These are phyloP conservation scores for Phytomonas sp. DNA, from an alignment of 208 protist genomes.

Conservation along the genomic window DNA sequence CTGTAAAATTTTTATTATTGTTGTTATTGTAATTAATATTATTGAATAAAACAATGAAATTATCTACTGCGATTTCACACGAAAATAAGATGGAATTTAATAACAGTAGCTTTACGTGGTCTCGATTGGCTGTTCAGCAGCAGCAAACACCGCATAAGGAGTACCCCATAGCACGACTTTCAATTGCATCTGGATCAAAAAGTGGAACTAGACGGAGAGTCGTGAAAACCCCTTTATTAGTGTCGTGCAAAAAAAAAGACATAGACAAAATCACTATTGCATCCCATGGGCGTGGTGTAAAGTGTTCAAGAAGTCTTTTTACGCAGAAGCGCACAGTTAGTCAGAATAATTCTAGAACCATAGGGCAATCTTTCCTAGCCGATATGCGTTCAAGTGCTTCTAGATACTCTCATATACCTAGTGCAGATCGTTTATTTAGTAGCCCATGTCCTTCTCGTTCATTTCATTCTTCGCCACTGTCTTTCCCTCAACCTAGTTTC, in stretches of 20 bases:
- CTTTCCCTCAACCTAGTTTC: background rate
- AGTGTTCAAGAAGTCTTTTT: background rate
- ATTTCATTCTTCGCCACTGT: background rate
- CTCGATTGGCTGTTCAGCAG: background rate
- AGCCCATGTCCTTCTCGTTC: background rate
- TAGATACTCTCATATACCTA: background rate
- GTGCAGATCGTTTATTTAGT: background rate
- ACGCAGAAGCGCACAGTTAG: background rate
- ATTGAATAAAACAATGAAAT: background rate
- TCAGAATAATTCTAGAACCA: background rate
- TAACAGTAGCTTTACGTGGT: background rate
- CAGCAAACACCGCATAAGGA: background rate
- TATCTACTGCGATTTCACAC: background rate
- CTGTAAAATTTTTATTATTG: background rate
- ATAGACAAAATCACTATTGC: background rate
- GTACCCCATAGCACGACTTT: background rate
- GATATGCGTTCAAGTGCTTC: background rate
- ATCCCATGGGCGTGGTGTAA: background rate
- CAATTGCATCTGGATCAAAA: background rate
- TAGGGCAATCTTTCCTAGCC: background rate
- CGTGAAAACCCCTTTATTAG: background rate
- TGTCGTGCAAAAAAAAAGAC: background rate
- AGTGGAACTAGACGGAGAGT: background rate
- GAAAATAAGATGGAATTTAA: background rate
- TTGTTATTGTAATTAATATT: background rate